Evolutionary conservation across 2,329 filamentous ascomycete genomes (phyloP), one percentile per base, ranked within the genome.

Genomic region (Sporothrix mexicana): DNA sequence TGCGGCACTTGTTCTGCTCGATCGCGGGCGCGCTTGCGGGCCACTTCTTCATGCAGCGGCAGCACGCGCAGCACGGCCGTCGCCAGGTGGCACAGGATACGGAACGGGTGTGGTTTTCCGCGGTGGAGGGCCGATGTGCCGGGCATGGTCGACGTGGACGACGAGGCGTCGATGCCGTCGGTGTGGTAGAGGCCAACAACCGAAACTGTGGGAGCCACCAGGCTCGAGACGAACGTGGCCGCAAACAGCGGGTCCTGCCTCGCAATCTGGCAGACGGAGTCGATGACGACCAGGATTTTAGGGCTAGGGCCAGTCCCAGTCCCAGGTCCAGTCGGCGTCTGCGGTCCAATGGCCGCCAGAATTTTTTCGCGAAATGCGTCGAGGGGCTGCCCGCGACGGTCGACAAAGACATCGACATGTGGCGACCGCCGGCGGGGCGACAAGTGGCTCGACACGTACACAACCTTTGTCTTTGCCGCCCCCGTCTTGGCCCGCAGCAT

Each of bases 111-210:
- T 0, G 94, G 93, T 20, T 88, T 83, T 81, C 93, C 90, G 78
- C 88, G 85, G 76, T 81, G 83, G 70, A 80, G 81, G 9, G 62
- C n/a, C 8, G 80, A 79, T 49, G 81, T 71, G 83, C 77, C 49
- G 1, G n/a, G 12, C 23, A 53, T 30, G 0, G 25, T 23, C 6
- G 13, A 20, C 10, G 36, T 47, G 10, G n/a, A 20, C 43, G 49
- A 9, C 13, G 36, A 20, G 20, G 49, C 25, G 20, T 6, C 10
- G 55, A 20, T 20, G 20, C 43, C 45, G 81, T 98, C 95, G 70
- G 87, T 85, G 83, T 98, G 96, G 81, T 97, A 97, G 73, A 92
- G 88, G 59, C 90, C 91, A 7, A 98, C 84, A 57, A 98, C 86
- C 6, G 93, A 94, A 49, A 91, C 88, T 43, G 84, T 79, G 0